phyloP scores from a whole-genome alignment of 441 rosid species.

The Erysimum cheiri region DNA sequence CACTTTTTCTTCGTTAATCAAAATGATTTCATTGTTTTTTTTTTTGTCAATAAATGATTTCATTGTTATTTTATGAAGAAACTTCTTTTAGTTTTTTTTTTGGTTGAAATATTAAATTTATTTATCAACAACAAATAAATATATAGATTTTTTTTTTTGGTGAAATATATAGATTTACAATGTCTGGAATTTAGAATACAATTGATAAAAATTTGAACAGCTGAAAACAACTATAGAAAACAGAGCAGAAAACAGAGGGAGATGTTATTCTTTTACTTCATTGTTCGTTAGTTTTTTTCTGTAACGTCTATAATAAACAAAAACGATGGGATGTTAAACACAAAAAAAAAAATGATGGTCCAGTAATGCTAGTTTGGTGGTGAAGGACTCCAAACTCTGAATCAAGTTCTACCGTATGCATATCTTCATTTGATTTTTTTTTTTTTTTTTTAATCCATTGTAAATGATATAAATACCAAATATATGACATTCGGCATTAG shows the following conservation, averaged over 20 bases:
- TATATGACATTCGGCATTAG: neutral
- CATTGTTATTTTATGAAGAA: neutral
- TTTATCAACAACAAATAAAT: no score
- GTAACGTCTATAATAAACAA: neutral
- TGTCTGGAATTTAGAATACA: no score
- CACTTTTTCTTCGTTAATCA: constrained; percentile 1
- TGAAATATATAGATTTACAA: no score
- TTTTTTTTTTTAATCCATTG: neutral
- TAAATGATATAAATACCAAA: neutral
- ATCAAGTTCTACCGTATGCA: constrained; percentile 1
- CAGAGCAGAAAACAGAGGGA: no score
- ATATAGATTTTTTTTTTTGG: no score
- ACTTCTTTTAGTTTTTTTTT: no score
- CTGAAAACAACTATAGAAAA: no score
- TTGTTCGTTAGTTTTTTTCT: neutral
- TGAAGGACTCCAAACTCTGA: neutral
- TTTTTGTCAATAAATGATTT: no score
- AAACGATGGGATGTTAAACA: neutral
- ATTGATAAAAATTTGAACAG: no score
- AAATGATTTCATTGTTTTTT: no score
- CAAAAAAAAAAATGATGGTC: neutral
- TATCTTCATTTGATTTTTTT: neutral
- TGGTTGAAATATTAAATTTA: no score
- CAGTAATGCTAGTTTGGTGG: neutral
- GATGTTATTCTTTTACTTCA: no score